Conservation (phyloP, 805 yeast species). For the Wickerhamiella shivajii region DNA sequence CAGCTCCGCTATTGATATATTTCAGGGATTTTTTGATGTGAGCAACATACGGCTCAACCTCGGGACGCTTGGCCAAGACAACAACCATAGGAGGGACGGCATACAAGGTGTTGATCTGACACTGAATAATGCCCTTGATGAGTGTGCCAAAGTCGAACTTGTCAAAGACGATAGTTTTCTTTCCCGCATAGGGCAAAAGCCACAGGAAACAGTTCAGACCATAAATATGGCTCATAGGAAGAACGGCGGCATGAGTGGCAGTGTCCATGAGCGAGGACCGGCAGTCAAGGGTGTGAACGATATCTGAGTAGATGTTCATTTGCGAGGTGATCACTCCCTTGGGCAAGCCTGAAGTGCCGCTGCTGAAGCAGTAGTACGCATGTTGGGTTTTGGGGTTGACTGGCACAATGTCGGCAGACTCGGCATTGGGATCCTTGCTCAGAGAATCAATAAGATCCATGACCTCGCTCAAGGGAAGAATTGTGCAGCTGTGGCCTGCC, state of each 20-base stretch:
- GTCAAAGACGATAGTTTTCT: constrained; percentile 18
- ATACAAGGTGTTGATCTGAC: constrained; percentile 27
- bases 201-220: constrained; percentile 23
- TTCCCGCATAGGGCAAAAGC: constrained; percentile 16
- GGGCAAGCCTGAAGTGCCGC: constrained; percentile 44
- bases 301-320: constrained; percentile 32
- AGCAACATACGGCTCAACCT: constrained; percentile 28
- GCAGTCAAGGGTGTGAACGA: constrained; percentile 15
- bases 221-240: constrained; percentile 25
- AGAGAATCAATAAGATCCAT: constrained; percentile 4
- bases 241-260: constrained; percentile 23
- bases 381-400: constrained; percentile 9
- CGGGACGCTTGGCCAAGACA: constrained; percentile 33
- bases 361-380: constrained; percentile 23
- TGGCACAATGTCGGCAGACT: constrained; percentile 9
- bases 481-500: constrained; percentile 4
- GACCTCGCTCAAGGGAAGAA: constrained; percentile 8
- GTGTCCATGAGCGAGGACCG: constrained; percentile 18
- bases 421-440: background rate
- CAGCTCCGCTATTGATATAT: constrained; percentile 29
- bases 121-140: constrained; percentile 19
- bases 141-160: constrained; percentile 24
- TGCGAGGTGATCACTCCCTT: constrained; percentile 63
- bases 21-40: constrained; percentile 29
- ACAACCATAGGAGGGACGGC: constrained; percentile 32